These are phyloP conservation scores for Mycena latifolia DNA, from an alignment of 768 basidiomycete species.

Conservation along the genomic window DNA sequence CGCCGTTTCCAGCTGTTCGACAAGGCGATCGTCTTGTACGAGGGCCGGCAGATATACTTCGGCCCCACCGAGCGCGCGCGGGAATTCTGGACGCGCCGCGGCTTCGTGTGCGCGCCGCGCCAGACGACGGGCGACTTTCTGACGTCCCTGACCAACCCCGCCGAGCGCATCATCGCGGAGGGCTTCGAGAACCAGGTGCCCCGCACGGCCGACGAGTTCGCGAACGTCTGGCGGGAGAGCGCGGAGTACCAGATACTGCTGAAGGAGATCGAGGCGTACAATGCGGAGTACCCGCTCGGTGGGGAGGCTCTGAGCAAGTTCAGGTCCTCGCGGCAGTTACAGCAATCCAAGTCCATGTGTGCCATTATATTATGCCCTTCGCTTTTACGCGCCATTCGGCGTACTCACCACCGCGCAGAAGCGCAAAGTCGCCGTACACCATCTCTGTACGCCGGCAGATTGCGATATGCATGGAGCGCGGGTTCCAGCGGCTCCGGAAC, in stretches of 20 bases:
- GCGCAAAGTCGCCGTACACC: constrained; percentile 51
- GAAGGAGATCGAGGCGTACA: constrained; percentile 47
- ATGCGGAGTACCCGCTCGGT: constrained; percentile 43
- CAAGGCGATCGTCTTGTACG: constrained; percentile 60
- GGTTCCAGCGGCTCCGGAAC: no score
- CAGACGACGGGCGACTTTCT: constrained; percentile 65
- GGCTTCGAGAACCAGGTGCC: constrained; percentile 53
- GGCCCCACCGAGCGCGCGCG: constrained; percentile 54
- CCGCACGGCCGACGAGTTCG: constrained; percentile 57
- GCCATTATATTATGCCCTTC: no score
- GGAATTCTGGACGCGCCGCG: constrained; percentile 59
- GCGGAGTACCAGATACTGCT: constrained; percentile 43
- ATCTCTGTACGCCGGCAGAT: constrained; percentile 60
- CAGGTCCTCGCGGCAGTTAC: constrained; percentile 43
- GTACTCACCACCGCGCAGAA: constrained; percentile 25
- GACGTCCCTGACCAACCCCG: constrained; percentile 54
- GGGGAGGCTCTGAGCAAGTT: constrained; percentile 45
- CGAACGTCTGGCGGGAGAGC: constrained; percentile 50
- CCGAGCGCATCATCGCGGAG: constrained; percentile 49
- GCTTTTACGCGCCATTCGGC: no score
- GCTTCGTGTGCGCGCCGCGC: constrained; percentile 57
- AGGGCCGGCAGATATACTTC: constrained; percentile 63
- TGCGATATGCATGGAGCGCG: constrained; percentile 55
- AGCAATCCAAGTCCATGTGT: constrained; percentile 53
- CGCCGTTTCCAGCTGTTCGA: constrained; percentile 47